Conservation (phyloP, 768 basidiomycete species). For the Phanerochaete sordida region DNA sequence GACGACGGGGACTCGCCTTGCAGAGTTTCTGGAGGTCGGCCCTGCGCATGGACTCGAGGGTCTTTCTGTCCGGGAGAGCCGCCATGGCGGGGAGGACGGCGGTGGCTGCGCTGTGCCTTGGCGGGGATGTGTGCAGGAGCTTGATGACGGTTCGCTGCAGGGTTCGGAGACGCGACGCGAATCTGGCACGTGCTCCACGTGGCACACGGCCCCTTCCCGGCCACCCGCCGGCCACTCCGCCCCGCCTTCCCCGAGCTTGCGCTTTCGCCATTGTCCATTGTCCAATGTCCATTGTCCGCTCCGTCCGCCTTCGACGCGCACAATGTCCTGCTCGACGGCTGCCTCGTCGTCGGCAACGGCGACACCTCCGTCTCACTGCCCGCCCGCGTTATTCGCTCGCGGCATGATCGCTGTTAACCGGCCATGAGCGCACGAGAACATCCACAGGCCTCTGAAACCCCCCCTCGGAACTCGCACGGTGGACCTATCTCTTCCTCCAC, state of each 20-base stretch:
- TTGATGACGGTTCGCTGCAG: slow-evolving; percentile 8
- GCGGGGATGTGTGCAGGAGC: not conserved
- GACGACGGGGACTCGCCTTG: slow-evolving; percentile 42
- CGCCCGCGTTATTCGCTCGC: too few relatives aligned
- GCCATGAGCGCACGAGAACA: not conserved
- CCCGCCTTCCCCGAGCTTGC: not conserved
- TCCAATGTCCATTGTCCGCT: too few relatives aligned
- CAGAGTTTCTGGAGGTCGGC: slow-evolving; percentile 53
- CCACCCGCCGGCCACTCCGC: not conserved
- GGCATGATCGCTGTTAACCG: not conserved
- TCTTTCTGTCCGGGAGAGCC: slow-evolving; percentile 39
- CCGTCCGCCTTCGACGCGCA: too few relatives aligned
- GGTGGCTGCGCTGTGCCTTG: not conserved
- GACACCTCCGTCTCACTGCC: not conserved
- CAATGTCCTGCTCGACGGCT: too few relatives aligned
- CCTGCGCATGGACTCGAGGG: slow-evolving; percentile 52
- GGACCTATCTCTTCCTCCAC: not conserved
- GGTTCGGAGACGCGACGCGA: slow-evolving; percentile 15
- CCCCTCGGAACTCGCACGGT: not conserved
- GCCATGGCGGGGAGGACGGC: slow-evolving; percentile 34
- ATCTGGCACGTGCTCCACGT: slow-evolving; percentile 13
- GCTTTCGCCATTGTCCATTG: not conserved
- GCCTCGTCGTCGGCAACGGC: too few relatives aligned
- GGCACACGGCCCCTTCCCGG: not conserved
- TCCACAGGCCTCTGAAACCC: not conserved